Evolutionary conservation across 176 grass and related monocot genomes (phyloP).

Genomic region (Canna indica): DNA sequence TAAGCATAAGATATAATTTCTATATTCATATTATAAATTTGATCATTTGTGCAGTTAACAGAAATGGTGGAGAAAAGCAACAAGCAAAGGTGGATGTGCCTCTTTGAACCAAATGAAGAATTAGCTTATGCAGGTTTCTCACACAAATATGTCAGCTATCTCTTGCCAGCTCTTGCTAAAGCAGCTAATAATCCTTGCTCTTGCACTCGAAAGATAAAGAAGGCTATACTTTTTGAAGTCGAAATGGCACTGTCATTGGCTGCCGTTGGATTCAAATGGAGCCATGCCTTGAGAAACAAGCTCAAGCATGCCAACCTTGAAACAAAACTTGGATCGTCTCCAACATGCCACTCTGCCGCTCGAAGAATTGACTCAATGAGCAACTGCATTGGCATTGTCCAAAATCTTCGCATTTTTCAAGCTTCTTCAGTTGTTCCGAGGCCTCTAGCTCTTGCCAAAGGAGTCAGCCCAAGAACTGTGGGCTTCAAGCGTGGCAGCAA

Average conservation of each 20-base stretch:
- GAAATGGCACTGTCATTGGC: slow-evolving; percentile 3
- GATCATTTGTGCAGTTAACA: too few species aligned
- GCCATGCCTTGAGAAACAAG: slow-evolving; percentile 2
- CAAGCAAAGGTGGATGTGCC: neutral
- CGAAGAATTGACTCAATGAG: too few species aligned
- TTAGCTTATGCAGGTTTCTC: neutral
- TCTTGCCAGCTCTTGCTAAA: slow-evolving; percentile 8
- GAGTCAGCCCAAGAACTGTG: too few species aligned
- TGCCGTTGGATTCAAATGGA: slow-evolving; percentile 3
- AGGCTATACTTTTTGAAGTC: neutral
- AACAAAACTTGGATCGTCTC: neutral
- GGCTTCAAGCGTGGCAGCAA: neutral
- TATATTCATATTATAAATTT: too few species aligned
- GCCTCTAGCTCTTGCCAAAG: too few species aligned
- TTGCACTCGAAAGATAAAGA: neutral
- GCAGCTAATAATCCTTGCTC: neutral
- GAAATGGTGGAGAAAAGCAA: too few species aligned
- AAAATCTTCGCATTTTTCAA: too few species aligned
- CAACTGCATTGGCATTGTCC: too few species aligned
- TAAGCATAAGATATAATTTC: too few species aligned
- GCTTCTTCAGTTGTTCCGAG: too few species aligned
- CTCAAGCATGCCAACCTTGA: neutral
- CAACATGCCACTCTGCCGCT: neutral
- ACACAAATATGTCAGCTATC: neutral
- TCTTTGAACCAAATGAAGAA: neutral